phyloP scores from a whole-genome alignment of 164 flowering plant genomes.

The Kingdonia uniflora region DNA sequence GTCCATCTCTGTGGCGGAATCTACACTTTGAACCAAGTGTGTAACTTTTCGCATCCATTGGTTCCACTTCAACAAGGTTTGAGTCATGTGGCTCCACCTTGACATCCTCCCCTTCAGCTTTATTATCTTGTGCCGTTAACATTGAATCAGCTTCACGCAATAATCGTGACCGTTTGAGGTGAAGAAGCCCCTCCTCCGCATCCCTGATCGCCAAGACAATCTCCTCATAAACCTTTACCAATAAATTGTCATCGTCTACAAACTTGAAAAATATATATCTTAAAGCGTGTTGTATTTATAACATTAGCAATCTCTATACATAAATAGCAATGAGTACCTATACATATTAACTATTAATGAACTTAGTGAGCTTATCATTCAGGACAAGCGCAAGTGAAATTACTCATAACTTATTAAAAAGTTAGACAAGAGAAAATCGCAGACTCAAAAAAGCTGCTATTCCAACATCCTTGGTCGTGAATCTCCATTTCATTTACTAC shows the following conservation, averaged over 20 bases:
- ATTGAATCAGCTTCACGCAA: slow-evolving; percentile 52
- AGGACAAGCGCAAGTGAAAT: no score
- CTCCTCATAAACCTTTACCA: slow-evolving; percentile 66
- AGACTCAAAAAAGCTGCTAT: no score
- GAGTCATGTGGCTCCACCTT: slow-evolving; percentile 44
- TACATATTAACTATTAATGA: no score
- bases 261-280: slow-evolving; percentile 5
- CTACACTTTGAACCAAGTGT: slow-evolving; percentile 78
- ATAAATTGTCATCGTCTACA: slow-evolving; percentile 8
- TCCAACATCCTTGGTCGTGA: no score
- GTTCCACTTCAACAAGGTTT: slow-evolving; percentile 34
- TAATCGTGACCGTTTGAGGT: slow-evolving; percentile 69
- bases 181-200: slow-evolving; percentile 77
- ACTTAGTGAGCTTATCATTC: no score
- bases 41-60: slow-evolving; percentile 33
- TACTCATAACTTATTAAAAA: no score
- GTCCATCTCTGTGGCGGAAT: slow-evolving; percentile 80
- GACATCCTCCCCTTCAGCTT: slow-evolving; percentile 21
- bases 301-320: neutral
- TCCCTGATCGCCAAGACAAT: slow-evolving; percentile 69
- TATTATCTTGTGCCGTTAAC: slow-evolving; percentile 12
- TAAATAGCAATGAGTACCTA: neutral
- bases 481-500: no score
- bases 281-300: neutral
- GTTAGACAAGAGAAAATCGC: no score